A percentile compares a stretch with the other conserved stretches of the same genome.
phyloP scores from a whole-genome alignment of 2,329 filamentous ascomycete genomes.

The Microcyclosporella mali region DNA sequence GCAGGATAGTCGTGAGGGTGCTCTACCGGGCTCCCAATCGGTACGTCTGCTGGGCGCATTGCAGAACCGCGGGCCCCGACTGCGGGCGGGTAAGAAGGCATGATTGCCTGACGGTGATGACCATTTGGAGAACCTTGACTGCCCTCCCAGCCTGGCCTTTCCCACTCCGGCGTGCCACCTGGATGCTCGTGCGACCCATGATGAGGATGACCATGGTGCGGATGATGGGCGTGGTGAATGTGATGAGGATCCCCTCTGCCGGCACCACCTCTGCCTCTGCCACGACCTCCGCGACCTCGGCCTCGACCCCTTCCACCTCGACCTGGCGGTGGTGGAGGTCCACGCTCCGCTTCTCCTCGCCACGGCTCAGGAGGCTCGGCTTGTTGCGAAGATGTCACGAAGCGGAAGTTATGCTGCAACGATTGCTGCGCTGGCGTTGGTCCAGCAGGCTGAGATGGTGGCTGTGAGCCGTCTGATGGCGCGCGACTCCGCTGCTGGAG shows the following conservation, averaged over 20 bases:
- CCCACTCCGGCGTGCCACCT: constrained; percentile 36
- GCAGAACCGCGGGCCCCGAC: constrained; percentile 1
- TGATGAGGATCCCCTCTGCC: constrained; percentile 7
- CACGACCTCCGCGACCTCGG: constrained; percentile 34
- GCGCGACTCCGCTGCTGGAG: constrained; percentile 27
- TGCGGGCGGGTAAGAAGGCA: constrained; percentile 12
- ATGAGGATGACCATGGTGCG: neutral
- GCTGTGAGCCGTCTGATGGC: constrained; percentile 27
- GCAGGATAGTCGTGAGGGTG: constrained; percentile 21
- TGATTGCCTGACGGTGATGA: constrained; percentile 17
- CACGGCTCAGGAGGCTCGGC: constrained; percentile 27
- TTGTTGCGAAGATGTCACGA: constrained; percentile 29
- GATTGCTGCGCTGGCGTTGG: constrained; percentile 15
- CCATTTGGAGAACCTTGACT: constrained; percentile 34
- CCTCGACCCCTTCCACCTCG: constrained; percentile 24
- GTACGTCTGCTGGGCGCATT: neutral
- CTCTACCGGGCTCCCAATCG: constrained; percentile 8
- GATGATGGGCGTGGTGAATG: neutral
- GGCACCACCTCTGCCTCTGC: constrained; percentile 37
- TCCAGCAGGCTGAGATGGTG: constrained; percentile 20
- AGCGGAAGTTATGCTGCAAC: constrained; percentile 25
- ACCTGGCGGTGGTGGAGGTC: constrained; percentile 5
- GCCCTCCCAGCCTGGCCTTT: constrained; percentile 33
- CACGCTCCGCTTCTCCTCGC: constrained; percentile 20
- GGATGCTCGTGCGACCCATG: neutral